Conservation (phyloP, 2,329 filamentous ascomycete species). For the Cladophialophora psammophila region DNA sequence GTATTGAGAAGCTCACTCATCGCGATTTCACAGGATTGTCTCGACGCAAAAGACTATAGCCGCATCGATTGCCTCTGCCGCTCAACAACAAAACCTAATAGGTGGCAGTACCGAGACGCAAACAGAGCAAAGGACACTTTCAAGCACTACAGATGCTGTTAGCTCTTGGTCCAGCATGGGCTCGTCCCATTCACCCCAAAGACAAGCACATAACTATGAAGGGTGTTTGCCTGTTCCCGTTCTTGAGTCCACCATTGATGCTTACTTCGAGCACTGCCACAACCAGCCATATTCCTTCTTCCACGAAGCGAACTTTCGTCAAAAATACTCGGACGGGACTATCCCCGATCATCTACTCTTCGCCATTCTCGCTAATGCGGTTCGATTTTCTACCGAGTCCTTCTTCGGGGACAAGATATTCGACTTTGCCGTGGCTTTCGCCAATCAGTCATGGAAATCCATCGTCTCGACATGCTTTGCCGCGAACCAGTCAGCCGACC, state of each 20-base stretch:
- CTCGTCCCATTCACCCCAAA: no score
- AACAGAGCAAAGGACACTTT: no score
- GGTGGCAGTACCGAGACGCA: no score
- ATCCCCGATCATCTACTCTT: conserved; percentile 45
- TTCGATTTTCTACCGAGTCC: conserved; percentile 44
- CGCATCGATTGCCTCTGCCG: no score
- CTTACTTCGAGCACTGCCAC: conserved; percentile 48
- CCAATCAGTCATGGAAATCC: conserved; percentile 46
- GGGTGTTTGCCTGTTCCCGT: not conserved
- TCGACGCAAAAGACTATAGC: no score
- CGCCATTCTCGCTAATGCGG: conserved; percentile 45
- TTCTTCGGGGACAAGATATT: conserved; percentile 39
- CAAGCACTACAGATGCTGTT: no score
- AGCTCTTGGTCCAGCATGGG: no score
- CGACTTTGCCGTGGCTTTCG: conserved; percentile 41
- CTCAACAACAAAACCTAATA: no score
- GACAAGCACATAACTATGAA: no score
- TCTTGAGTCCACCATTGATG: conserved; percentile 33
- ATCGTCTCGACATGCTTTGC: conserved; percentile 47
- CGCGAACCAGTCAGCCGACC: conserved; percentile 42
- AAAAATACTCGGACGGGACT: conserved; percentile 38
- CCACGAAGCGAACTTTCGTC: conserved; percentile 47
- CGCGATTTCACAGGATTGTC: no score
- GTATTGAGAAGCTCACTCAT: no score
- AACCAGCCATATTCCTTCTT: conserved; percentile 52